phyloP scores from a whole-genome alignment of 208 protist species.

The Tritrichomonas musculus region DNA sequence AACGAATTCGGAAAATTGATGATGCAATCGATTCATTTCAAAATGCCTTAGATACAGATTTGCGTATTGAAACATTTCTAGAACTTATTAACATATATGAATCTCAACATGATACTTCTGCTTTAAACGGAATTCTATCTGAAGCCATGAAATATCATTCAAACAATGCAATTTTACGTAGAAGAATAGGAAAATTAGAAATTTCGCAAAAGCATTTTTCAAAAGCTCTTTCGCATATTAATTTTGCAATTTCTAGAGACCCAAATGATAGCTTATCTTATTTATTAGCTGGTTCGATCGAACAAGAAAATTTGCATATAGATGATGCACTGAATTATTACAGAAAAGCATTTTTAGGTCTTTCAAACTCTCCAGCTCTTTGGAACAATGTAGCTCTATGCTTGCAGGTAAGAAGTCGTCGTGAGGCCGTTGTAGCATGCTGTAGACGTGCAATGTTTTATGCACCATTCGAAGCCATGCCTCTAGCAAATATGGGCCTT shows the following conservation, averaged over 20 bases:
- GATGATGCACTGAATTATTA: background rate
- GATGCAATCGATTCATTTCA: background rate
- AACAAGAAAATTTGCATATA: background rate
- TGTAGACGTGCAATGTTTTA: background rate
- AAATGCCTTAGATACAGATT: conserved; percentile 19
- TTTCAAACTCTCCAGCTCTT: background rate
- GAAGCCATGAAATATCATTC: background rate
- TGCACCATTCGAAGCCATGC: background rate
- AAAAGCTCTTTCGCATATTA: background rate
- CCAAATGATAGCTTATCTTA: background rate
- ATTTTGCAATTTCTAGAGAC: background rate
- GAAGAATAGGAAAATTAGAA: background rate
- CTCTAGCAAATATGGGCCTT: background rate
- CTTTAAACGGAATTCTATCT: background rate
- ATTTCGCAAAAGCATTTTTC: background rate
- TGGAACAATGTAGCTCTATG: conserved; percentile 13
- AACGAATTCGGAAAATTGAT: background rate
- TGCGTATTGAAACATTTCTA: conserved; percentile 1
- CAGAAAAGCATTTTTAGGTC: background rate
- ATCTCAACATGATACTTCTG: background rate
- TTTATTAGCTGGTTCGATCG: background rate
- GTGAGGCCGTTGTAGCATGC: background rate
- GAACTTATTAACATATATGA: conserved; percentile 22
- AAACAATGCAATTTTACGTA: background rate
- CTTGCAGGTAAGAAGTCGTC: background rate